Conservation (phyloP, 768 basidiomycete genomes). For the Chalciporus pseudorubinellus region DNA sequence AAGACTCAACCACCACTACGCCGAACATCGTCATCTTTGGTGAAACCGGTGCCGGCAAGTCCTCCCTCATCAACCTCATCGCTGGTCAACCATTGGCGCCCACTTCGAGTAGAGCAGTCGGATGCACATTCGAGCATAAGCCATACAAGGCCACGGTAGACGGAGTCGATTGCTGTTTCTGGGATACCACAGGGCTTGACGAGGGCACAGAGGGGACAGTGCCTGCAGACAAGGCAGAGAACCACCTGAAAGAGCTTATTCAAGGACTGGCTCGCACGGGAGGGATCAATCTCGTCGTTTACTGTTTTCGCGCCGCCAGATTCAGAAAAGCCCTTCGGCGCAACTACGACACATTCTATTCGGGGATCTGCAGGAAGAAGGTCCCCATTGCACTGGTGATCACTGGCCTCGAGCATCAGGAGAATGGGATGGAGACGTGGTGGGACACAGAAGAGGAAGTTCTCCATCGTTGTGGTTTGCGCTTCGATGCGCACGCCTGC, state of each 20-base stretch:
- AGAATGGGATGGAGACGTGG: no score
- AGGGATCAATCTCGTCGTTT: no score
- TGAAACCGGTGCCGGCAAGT: slow-evolving; percentile 4
- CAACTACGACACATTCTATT: no score
- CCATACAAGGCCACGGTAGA: neutral
- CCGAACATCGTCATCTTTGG: slow-evolving; percentile 11
- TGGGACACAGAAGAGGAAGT: no score
- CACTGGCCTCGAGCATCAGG: slow-evolving; percentile 34
- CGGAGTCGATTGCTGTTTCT: neutral
- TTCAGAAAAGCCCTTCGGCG: no score
- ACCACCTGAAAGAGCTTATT: no score
- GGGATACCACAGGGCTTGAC: slow-evolving; percentile 10
- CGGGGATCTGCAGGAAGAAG: no score
- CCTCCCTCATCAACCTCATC: slow-evolving; percentile 11
- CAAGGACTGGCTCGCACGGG: no score
- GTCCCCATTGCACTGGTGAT: slow-evolving; percentile 35
- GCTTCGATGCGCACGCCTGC: no score
- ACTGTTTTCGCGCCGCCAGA: no score
- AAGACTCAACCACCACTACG: no score
- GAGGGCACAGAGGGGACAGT: slow-evolving; percentile 8
- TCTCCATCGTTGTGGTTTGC: no score
- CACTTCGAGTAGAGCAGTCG: slow-evolving; percentile 1
- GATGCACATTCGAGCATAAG: slow-evolving; percentile 3
- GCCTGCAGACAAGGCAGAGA: neutral
- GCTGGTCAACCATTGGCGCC: neutral